Base-by-base conservation (phyloP, 768 basidiomycete genomes). In the Harrya chromipes region DNA sequence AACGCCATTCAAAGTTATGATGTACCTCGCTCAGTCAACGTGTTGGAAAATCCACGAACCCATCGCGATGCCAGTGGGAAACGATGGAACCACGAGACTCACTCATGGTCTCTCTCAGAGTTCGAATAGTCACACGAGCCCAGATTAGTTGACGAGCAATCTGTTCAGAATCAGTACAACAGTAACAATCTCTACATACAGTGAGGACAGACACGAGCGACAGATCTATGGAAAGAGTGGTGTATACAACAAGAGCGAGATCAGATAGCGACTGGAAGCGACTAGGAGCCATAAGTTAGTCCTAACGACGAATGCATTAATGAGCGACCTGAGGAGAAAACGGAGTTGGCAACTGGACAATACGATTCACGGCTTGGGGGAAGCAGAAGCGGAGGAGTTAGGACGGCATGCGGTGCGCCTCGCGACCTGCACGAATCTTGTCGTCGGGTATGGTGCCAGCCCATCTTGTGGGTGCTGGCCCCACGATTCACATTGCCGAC, bases 261-360 rank as follows among this genome's bases (percentile, higher is more conserved):
- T 26, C 31, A 54, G n/a, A 17, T n/a, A 41, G 44, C 10, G 46
- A 50, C 23, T 14, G 35, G 10, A 29, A 12, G 17, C 14, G 42
- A 52, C 7, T 7, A 7, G 26, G 17, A 13, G n/a, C 31, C 14
- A 63, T 62, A 61, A 56, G 31, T 61, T 53, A 61, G 33, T 46
- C n/a, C n/a, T 17, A 41, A 45, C 27, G 19, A 51, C 10, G 37
- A 54, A 46, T 1, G 26, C 4, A 27, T 7, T 7, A 27, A 27
- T 7, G 42, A 46, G 29, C 10, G 45, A 42, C 8, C 46, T 23
- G 16, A 11, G 19, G 17, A 10, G 19, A 21, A 47, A 23, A 27
- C 23, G 23, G 16, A 23, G 13, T 24, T 36, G 16, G 35, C 12
- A 27, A 46, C 44, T 20, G 33, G 35, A 42, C 4, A 2, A 16